Conservation (phyloP, 345 rosid species). For the Sonneratia alba region DNA sequence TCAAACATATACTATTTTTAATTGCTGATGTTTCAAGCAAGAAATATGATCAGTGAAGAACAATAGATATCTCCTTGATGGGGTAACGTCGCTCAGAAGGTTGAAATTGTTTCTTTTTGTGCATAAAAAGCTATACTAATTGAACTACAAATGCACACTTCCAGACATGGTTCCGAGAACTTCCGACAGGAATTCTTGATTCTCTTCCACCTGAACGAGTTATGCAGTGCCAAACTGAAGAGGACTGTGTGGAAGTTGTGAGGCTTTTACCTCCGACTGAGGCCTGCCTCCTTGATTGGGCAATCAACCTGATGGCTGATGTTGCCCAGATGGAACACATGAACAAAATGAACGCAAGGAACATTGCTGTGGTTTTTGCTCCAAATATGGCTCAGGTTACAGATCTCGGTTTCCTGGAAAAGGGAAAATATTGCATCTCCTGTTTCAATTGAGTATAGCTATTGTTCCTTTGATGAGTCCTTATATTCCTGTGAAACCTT, state of each 20-base stretch:
- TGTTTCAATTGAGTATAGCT: background rate
- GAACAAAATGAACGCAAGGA: slow-evolving; percentile 46
- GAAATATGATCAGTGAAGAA: background rate
- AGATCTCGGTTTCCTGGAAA: background rate
- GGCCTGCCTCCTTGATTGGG: slow-evolving; percentile 47
- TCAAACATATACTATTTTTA: background rate
- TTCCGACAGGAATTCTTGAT: slow-evolving; percentile 40
- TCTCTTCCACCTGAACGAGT: slow-evolving; percentile 38
- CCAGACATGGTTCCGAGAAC: slow-evolving; percentile 51
- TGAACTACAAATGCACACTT: background rate
- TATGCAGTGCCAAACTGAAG: slow-evolving; percentile 37
- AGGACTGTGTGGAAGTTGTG: slow-evolving; percentile 33
- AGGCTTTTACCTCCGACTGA: slow-evolving; percentile 33
- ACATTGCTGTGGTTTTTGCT: slow-evolving; percentile 44
- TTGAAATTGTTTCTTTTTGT: background rate
- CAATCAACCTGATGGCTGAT: slow-evolving; percentile 46
- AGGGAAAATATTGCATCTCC: background rate
- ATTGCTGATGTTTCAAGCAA: background rate
- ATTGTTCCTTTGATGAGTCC: background rate
- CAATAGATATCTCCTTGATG: background rate
- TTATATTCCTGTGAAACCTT: background rate
- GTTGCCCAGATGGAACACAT: slow-evolving; percentile 35
- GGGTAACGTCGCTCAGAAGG: background rate
- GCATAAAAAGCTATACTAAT: background rate
- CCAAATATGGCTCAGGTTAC: slow-evolving; percentile 48